These are phyloP conservation scores for Heliamphora pulchella DNA, from an alignment of 179 eudicot genomes.

Conservation along the genomic window DNA sequence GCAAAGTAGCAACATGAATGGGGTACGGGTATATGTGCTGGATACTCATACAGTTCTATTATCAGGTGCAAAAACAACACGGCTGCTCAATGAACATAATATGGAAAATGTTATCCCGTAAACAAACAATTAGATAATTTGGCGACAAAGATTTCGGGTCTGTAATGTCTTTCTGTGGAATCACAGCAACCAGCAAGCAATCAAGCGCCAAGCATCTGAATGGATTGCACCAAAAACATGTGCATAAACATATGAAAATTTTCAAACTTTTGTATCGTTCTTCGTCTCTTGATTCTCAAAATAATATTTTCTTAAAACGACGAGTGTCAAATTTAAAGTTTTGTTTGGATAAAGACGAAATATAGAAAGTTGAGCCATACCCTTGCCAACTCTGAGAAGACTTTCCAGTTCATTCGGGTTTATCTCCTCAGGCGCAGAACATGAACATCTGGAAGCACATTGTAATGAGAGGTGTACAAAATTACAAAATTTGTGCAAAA, in stretches of 20 bases:
- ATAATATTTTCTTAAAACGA: not conserved
- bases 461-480: not conserved
- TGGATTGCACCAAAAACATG: no score
- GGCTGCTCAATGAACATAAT: no score
- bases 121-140: no score
- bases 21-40: no score
- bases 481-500: slow-evolving; percentile 1
- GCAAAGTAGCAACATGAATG: no score
- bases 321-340: not conserved
- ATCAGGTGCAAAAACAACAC: no score
- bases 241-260: not conserved
- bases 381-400: slow-evolving; percentile 38
- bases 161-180: no score
- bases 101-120: no score
- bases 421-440: slow-evolving; percentile 62
- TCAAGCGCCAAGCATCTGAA: not conserved
- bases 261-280: not conserved
- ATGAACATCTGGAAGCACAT: slow-evolving; percentile 52
- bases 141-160: no score
- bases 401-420: slow-evolving; percentile 50
- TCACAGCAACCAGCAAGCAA: not conserved
- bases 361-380: slow-evolving; percentile 30
- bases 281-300: slow-evolving; percentile 7
- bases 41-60: no score
- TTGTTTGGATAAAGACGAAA: slow-evolving; percentile 14